Percentiles rank a stretch among this genome's conserved stretches.
Evolutionary conservation across 2,329 filamentous ascomycete genomes (phyloP).

Genomic region (Chaetomiaceae sp.): DNA sequence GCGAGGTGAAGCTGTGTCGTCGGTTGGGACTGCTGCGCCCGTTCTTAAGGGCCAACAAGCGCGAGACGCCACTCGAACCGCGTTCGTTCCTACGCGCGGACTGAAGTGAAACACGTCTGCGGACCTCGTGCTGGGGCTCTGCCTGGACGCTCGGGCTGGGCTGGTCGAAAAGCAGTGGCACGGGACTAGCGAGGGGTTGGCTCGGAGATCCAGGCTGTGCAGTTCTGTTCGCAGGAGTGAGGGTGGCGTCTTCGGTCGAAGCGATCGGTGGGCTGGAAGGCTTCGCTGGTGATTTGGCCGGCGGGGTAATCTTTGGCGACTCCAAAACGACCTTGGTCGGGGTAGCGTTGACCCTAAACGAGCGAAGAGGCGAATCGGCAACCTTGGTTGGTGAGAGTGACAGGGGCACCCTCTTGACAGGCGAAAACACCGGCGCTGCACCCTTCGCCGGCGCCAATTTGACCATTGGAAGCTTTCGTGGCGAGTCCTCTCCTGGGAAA

Average conservation of each 20-base stretch:
- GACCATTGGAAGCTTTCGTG: slow-evolving; percentile 18
- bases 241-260: neutral
- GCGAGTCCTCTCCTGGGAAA: slow-evolving; percentile 18
- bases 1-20: slow-evolving; percentile 28
- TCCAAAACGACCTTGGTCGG: slow-evolving; percentile 24
- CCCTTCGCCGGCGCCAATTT: slow-evolving; percentile 18
- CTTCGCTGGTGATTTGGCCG: slow-evolving; percentile 18
- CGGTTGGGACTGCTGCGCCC: slow-evolving; percentile 18
- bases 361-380: slow-evolving; percentile 22
- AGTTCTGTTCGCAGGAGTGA: neutral
- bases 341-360: slow-evolving; percentile 28
- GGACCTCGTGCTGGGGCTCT: slow-evolving; percentile 29
- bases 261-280: slow-evolving; percentile 1
- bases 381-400: slow-evolving; percentile 25
- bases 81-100: slow-evolving; percentile 28
- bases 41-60: slow-evolving; percentile 18
- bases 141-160: slow-evolving; percentile 17
- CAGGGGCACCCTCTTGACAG: slow-evolving; percentile 18
- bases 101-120: slow-evolving; percentile 29
- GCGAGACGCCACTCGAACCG: slow-evolving; percentile 17
- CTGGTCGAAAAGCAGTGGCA: slow-evolving; percentile 29
- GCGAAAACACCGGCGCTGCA: slow-evolving; percentile 13
- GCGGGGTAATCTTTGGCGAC: slow-evolving; percentile 17
- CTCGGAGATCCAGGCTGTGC: neutral
- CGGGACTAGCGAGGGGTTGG: slow-evolving; percentile 8